Conservation (phyloP, 192 early-diverging fungal genomes). For the Entophlyctis helioformis region DNA sequence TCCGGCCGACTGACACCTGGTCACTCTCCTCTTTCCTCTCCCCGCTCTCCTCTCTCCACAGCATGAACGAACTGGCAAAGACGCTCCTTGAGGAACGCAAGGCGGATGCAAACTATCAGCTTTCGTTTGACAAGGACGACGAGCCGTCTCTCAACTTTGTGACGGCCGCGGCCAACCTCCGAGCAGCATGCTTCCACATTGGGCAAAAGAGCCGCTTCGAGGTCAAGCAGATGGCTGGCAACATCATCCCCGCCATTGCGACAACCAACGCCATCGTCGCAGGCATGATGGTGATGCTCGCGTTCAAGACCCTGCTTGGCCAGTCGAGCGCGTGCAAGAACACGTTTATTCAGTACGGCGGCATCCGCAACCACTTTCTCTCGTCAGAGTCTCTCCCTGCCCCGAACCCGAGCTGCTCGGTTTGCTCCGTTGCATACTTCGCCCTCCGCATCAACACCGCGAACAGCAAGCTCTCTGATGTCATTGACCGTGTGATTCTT, state of each 20-base stretch:
- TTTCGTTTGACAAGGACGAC: conserved; percentile 98
- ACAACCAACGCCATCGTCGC: conserved; percentile 96
- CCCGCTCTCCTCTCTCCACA: conserved; percentile 6
- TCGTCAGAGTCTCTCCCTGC: conserved; percentile 31
- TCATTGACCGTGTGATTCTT: conserved; percentile 40
- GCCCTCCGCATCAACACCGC: conserved; percentile 43
- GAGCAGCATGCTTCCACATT: conserved; percentile 74
- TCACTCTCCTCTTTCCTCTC: background rate
- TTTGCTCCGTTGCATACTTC: conserved; percentile 59
- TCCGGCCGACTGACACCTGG: background rate
- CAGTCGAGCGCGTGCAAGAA: conserved; percentile 39
- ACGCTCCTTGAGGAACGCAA: conserved; percentile 26
- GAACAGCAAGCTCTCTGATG: conserved; percentile 50
- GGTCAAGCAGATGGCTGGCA: conserved; percentile 95
- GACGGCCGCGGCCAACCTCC: conserved; percentile 79
- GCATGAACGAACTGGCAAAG: conserved; percentile 38
- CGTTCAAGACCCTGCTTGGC: conserved; percentile 57
- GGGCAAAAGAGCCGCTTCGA: conserved; percentile 67
- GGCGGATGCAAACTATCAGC: no score
- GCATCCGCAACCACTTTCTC: conserved; percentile 9
- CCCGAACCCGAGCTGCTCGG: conserved; percentile 64
- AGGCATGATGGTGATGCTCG: conserved; percentile 84
- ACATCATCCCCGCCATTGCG: conserved; percentile 96
- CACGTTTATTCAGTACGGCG: conserved; percentile 4
- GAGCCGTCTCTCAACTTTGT: conserved; percentile 85